These are phyloP conservation scores for Periglandula ipomoeae DNA, from an alignment of 2,329 filamentous ascomycete genomes.

Conservation along the genomic window DNA sequence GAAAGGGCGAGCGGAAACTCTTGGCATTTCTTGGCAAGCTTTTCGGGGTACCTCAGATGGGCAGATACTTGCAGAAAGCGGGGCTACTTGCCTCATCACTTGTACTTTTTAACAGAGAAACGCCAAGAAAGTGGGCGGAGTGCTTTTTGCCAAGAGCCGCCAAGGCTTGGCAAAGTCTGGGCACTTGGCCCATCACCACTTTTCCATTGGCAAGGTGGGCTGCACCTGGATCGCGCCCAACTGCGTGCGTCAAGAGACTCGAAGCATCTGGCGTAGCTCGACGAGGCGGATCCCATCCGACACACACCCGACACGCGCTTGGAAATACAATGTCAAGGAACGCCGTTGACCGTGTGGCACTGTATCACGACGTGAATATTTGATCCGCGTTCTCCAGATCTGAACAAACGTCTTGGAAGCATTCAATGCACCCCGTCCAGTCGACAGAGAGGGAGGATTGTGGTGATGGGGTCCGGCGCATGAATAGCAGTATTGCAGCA, in stretches of 20 bases:
- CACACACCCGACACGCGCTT: background rate
- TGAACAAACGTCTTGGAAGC: background rate
- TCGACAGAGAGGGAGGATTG: no score
- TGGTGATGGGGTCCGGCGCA: background rate
- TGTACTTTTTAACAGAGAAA: slow-evolving; percentile 8
- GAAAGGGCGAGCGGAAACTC: slow-evolving; percentile 28
- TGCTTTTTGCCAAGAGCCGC: slow-evolving; percentile 24
- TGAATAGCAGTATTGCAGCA: background rate
- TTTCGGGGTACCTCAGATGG: slow-evolving; percentile 12
- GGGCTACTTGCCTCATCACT: background rate
- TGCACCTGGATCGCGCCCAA: background rate
- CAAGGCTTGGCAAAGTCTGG: slow-evolving; percentile 30
- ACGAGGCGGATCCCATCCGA: slow-evolving; percentile 2
- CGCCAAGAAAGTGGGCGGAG: slow-evolving; percentile 17
- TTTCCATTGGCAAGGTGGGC: slow-evolving; percentile 18
- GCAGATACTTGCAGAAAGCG: background rate
- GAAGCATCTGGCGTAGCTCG: background rate
- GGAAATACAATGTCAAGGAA: background rate
- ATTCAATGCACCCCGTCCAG: no score
- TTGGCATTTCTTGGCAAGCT: slow-evolving; percentile 25
- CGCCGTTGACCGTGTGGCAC: background rate
- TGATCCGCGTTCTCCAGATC: background rate
- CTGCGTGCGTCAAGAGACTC: slow-evolving; percentile 1
- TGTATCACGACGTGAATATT: background rate
- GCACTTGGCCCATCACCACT: slow-evolving; percentile 22